Conservation (phyloP, 2,329 filamentous ascomycete genomes). For the Colletotrichum liriopes region DNA sequence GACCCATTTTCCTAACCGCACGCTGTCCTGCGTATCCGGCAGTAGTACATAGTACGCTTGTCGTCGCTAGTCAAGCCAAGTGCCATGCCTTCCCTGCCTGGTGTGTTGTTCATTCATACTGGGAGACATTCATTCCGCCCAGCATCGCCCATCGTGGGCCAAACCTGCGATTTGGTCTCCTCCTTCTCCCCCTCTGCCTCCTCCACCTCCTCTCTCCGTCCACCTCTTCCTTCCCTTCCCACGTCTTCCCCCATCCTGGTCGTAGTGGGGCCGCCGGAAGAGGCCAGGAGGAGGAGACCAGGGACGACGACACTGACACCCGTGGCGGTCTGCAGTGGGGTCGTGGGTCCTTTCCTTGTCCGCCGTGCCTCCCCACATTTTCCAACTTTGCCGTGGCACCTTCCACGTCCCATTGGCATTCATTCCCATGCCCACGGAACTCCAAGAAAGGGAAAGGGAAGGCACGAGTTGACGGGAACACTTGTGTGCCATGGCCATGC, state of each 20-base stretch:
- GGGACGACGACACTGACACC: constrained; percentile 16
- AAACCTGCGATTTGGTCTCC: not conserved
- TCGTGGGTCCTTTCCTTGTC: not conserved
- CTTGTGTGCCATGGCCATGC: not conserved
- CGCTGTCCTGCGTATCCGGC: not conserved
- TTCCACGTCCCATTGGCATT: constrained; percentile 6
- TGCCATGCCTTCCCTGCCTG: constrained; percentile 8
- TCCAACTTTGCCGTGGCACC: constrained; percentile 25
- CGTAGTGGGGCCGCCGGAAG: not conserved
- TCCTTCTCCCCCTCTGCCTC: not conserved
- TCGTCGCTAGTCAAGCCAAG: constrained; percentile 11
- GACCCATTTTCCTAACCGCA: not conserved
- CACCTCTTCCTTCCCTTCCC: constrained; percentile 3
- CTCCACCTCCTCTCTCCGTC: not conserved
- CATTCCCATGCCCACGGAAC: constrained; percentile 5
- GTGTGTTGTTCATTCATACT: not conserved
- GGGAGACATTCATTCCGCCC: not conserved
- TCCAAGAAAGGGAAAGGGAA: not conserved
- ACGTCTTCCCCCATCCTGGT: constrained; percentile 9
- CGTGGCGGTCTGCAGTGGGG: constrained; percentile 1
- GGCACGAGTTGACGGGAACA: not conserved
- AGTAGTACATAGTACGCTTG: not conserved
- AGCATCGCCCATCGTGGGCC: not conserved
- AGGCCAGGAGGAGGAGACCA: constrained; percentile 19
- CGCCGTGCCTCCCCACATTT: constrained; percentile 27